Evolutionary conservation across 2,329 filamentous ascomycete species (phyloP).

Genomic region (Neopestalotiopsis rosae): DNA sequence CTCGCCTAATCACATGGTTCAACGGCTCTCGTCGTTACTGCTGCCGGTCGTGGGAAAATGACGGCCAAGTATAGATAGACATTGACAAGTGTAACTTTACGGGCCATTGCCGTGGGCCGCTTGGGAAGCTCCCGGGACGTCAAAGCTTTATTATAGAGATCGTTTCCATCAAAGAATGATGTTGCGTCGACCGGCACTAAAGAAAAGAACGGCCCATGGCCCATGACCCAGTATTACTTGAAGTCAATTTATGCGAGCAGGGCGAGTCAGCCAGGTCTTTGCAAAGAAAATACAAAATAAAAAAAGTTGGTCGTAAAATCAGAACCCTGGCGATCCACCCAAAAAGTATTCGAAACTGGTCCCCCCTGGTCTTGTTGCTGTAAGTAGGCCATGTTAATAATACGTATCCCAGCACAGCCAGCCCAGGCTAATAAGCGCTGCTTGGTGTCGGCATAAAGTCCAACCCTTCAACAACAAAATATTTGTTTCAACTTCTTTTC

Average conservation of each 20-base stretch:
- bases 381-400: not conserved
- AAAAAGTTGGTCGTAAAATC: conserved; percentile 2
- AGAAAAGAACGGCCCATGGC: not conserved
- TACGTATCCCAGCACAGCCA: not conserved
- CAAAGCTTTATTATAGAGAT: too few relatives aligned
- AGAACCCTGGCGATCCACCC: conserved; percentile 6
- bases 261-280: not conserved
- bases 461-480: not conserved
- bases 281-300: not conserved
- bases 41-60: too few relatives aligned
- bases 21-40: too few relatives aligned
- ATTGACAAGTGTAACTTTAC: too few relatives aligned
- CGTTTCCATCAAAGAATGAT: too few relatives aligned
- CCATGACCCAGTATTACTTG: not conserved
- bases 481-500: not conserved
- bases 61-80: too few relatives aligned
- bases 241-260: not conserved
- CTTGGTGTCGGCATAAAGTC: not conserved
- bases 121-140: too few relatives aligned
- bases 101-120: too few relatives aligned
- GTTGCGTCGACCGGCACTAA: not conserved
- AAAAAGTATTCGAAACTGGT: not conserved
- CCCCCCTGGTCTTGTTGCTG: not conserved
- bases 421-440: not conserved
- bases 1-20: too few relatives aligned